These are phyloP conservation scores for Fusarium bulbicola DNA, from an alignment of 2,329 filamentous ascomycete species.

Conservation along the genomic window DNA sequence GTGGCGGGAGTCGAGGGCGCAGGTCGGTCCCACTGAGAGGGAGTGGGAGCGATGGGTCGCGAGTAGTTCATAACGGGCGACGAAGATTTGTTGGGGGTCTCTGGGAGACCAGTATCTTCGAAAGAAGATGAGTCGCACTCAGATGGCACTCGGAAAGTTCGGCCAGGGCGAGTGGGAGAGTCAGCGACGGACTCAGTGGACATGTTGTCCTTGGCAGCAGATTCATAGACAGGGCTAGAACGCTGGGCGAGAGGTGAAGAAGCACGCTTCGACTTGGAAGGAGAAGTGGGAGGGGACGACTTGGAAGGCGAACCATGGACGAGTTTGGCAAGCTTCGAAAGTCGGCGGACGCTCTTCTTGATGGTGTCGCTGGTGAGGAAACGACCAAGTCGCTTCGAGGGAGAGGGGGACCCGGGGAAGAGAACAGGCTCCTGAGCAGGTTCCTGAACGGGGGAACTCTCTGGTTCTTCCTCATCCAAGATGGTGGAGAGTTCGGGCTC, in stretches of 20 bases:
- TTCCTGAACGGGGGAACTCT: slow-evolving; percentile 37
- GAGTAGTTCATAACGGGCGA: slow-evolving; percentile 33
- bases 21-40: slow-evolving; percentile 38
- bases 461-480: slow-evolving; percentile 43
- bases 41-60: slow-evolving; percentile 45
- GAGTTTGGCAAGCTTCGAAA: slow-evolving; percentile 20
- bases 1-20: slow-evolving; percentile 40
- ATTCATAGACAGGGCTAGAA: slow-evolving; percentile 17
- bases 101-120: slow-evolving; percentile 1
- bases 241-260: slow-evolving; percentile 41
- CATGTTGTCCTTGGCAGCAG: not conserved
- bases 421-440: slow-evolving; percentile 35
- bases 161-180: slow-evolving; percentile 27
- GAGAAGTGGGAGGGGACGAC: slow-evolving; percentile 4
- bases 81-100: slow-evolving; percentile 10
- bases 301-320: not conserved
- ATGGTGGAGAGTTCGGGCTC: slow-evolving; percentile 42
- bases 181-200: slow-evolving; percentile 1
- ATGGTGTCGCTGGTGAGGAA: slow-evolving; percentile 40
- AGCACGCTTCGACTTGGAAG: slow-evolving; percentile 39
- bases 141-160: slow-evolving; percentile 31
- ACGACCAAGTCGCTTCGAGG: slow-evolving; percentile 44
- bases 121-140: slow-evolving; percentile 30
- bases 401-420: slow-evolving; percentile 43
- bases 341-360: slow-evolving; percentile 37